Conservation (phyloP, 805 yeast genomes). For the Sugiyamaella marilandica region DNA sequence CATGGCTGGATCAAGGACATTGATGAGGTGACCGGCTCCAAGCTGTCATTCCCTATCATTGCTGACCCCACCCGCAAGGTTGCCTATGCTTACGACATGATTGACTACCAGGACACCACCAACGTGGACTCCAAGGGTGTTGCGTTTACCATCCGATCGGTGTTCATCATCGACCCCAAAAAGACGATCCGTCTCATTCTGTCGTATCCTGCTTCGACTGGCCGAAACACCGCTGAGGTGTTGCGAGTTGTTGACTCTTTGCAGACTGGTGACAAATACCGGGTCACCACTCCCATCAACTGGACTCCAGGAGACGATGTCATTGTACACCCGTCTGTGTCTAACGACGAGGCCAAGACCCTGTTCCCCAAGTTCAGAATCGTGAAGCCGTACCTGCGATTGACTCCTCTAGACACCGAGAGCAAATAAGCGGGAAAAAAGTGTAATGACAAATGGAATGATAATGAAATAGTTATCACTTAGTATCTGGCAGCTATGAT, state of each 20-base stretch:
- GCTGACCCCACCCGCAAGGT: slow-evolving; percentile 86
- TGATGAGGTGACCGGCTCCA: slow-evolving; percentile 75
- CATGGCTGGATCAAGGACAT: slow-evolving; percentile 89
- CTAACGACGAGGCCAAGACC: slow-evolving; percentile 76
- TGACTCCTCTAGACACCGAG: slow-evolving; percentile 39
- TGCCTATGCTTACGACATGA: slow-evolving; percentile 79
- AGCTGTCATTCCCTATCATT: slow-evolving; percentile 82
- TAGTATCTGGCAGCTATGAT: no score
- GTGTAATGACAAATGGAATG: slow-evolving; percentile 4
- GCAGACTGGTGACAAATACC: slow-evolving; percentile 80
- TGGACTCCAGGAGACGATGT: slow-evolving; percentile 92
- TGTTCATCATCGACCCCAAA: slow-evolving; percentile 85
- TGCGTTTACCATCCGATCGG: slow-evolving; percentile 89
- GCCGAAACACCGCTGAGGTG: slow-evolving; percentile 93
- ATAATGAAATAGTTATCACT: neutral
- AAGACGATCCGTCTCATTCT: slow-evolving; percentile 85
- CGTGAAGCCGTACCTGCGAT: slow-evolving; percentile 90
- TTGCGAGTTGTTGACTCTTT: slow-evolving; percentile 87
- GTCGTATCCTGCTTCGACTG: slow-evolving; percentile 91
- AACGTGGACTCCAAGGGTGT: slow-evolving; percentile 67
- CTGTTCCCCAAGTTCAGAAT: slow-evolving; percentile 85
- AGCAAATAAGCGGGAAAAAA: slow-evolving; percentile 18
- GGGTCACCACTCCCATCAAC: slow-evolving; percentile 90
- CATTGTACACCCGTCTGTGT: slow-evolving; percentile 84
- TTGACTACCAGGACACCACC: slow-evolving; percentile 80